Evolutionary conservation across 192 early-diverging fungal species (phyloP).

Genomic region (Funneliformis mosseae): DNA sequence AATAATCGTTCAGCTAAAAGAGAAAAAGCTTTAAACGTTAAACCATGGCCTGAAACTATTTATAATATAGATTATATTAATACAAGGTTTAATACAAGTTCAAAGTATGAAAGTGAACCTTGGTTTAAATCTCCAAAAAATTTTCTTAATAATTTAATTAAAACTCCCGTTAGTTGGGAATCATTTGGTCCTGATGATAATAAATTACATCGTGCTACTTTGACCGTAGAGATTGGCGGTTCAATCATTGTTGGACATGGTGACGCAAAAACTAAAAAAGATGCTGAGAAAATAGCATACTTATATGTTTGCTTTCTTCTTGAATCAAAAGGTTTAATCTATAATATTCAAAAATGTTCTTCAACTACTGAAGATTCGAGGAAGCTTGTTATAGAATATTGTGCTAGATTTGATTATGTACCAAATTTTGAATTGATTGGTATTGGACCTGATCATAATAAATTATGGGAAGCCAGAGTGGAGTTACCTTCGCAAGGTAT

Average conservation of each 20-base stretch:
- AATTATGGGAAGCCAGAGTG: slow-evolving; percentile 23
- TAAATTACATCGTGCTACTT: slow-evolving; percentile 23
- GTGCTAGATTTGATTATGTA: slow-evolving; percentile 29
- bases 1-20: neutral
- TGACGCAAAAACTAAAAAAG: slow-evolving; percentile 48
- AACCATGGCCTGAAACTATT: neutral
- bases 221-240: slow-evolving; percentile 10
- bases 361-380: slow-evolving; percentile 16
- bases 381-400: slow-evolving; percentile 29
- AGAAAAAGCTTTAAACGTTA: neutral
- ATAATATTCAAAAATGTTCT: slow-evolving; percentile 36
- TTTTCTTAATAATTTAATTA: slow-evolving; percentile 16
- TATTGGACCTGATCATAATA: neutral
- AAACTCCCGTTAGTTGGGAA: neutral
- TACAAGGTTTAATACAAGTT: slow-evolving; percentile 15
- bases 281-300: slow-evolving; percentile 45
- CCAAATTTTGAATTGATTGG: neutral
- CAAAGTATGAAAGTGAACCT: slow-evolving; percentile 14
- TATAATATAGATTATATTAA: slow-evolving; percentile 26
- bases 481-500: slow-evolving; percentile 36
- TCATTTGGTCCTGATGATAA: slow-evolving; percentile 23
- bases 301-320: slow-evolving; percentile 44
- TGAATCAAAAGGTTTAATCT: slow-evolving; percentile 43
- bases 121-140: slow-evolving; percentile 29
- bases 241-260: slow-evolving; percentile 38